Evolutionary conservation across 495 filamentous ascomycete genomes (phyloP), one percentile per base, ranked within the genome.

Genomic region (Penicillium flavigenum): DNA sequence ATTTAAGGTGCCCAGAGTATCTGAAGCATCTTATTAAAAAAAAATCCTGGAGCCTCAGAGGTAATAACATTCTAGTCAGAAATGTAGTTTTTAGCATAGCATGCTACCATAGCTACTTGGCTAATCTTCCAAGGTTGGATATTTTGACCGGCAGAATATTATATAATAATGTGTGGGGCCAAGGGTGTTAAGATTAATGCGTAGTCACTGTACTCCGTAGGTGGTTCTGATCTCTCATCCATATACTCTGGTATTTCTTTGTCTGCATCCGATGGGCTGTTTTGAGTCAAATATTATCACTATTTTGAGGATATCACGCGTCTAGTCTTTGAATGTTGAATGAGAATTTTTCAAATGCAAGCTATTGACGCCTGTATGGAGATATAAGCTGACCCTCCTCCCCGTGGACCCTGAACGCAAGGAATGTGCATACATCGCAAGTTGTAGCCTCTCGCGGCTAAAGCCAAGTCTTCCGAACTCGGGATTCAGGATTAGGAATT

Each of bases 401-500:
- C 34, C 36, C 2, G n/a, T 17, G 2, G 7, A 39, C 45, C 22
- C 26, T 26, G 22, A 26, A 17, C 7, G 22, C 22, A 47, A 14
- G 24, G 24, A 17, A 47, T 36, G 12, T 26, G 47, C 47, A 36
- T n/a, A 6, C 29, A n/a, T 29, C 22, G 16, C 36, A 39, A 9
- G n/a, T 12, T 5, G 31, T 39, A 39, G 36, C 36, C 36, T 39
- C 51, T 51, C 20, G 20, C 32, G 47, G 47, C 47, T 24, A 17
- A 48, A 34, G 29, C 47, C 32, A 51, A 51, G 47, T 24, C 14
- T 47, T 14, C 9, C 44, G 10, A 27, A 47, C 14, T 47, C 44
- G 27, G 29, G 31, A 39, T 19, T 6, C 10, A 20, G 10, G 24
- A 3, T 38, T 34, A 27, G 17, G 10, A 38, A 3, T 38, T 34